Evolutionary conservation across 2,329 filamentous ascomycete species (phyloP), one percentile per base, ranked within the genome.

Genomic region (Aureobasidium pullulans): DNA sequence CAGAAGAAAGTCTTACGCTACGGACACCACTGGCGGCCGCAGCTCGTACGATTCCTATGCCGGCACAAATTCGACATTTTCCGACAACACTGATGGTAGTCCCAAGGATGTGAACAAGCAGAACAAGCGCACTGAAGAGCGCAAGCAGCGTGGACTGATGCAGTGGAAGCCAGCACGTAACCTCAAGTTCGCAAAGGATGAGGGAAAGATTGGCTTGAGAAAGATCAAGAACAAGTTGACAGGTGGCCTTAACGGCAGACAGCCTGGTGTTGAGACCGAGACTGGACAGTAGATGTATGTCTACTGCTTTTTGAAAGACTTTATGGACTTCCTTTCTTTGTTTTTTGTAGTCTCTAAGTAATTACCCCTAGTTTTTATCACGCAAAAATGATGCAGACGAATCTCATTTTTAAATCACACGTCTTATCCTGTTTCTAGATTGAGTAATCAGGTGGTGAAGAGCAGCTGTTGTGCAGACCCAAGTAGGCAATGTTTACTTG

Each of bases 141-240:
- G 92, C 0, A 90, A 92, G 75, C 91, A 96, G 66, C 81, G 92
- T 10, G 93, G 93, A 0, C 68, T 96, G 69, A 96, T 96, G 90
- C 93, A 97, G 72, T 97, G 92, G 91, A 89, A 86, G 68, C 92
- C 93, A 0, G 88, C 92, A 70, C 81, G 93, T 42, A 96, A 96
- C 70, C 79, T 84, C 23, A 84, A 86, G 65, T 97, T 96, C 71
- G 92, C 87, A 44, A 96, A 94, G 75, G 81, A 96, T 67, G 89
- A 97, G 77, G 84, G 88, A 0, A 87, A 88, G 67, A 92, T 86
- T 74, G 90, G 89, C 0, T 73, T 91, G 5, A 80, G 85, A 46
- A 89, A 89, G 71, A 75, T 95, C 59, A 88, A 86, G 72, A 87
- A 88, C 68, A 86, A 89, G 70, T 80, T 94, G 9, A 86, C 85